Percentiles rank a stretch among this genome's conserved stretches.
Evolutionary conservation across 805 yeast species (phyloP).

Genomic region (Candida rishiriensis): DNA sequence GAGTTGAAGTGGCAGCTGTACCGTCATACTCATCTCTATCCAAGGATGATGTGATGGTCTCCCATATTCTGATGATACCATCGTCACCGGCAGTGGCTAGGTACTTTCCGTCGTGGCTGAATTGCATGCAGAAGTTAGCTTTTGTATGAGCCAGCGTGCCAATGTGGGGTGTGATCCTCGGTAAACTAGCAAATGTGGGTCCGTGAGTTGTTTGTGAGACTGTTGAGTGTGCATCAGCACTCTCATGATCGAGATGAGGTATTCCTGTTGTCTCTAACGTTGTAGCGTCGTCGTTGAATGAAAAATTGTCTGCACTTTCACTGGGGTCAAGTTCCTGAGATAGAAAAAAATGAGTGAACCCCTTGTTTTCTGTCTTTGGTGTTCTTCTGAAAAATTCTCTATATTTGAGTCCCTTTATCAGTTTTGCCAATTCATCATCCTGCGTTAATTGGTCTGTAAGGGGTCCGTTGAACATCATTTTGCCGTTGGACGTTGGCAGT

Average conservation of each 20-base stretch:
- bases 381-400: conserved; percentile 43
- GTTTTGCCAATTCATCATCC: conserved; percentile 34
- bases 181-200: background rate
- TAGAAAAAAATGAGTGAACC: conserved; percentile 49
- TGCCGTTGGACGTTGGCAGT: background rate
- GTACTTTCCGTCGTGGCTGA: conserved; percentile 75
- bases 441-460: background rate
- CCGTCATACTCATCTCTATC: conserved; percentile 40
- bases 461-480: background rate
- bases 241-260: background rate
- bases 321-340: conserved; percentile 55
- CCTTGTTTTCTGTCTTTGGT: conserved; percentile 40
- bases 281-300: background rate
- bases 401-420: conserved; percentile 51
- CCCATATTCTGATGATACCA: conserved; percentile 66
- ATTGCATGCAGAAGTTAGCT: conserved; percentile 72
- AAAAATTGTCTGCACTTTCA: conserved; percentile 7
- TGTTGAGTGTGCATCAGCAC: background rate
- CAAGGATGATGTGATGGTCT: conserved; percentile 68
- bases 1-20: background rate
- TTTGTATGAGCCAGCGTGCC: conserved; percentile 16
- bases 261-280: background rate
- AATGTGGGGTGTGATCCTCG: background rate
- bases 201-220: background rate
- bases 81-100: conserved; percentile 84